phyloP scores from a whole-genome alignment of 305 asterid species.

The Fraxinus latifolia region DNA sequence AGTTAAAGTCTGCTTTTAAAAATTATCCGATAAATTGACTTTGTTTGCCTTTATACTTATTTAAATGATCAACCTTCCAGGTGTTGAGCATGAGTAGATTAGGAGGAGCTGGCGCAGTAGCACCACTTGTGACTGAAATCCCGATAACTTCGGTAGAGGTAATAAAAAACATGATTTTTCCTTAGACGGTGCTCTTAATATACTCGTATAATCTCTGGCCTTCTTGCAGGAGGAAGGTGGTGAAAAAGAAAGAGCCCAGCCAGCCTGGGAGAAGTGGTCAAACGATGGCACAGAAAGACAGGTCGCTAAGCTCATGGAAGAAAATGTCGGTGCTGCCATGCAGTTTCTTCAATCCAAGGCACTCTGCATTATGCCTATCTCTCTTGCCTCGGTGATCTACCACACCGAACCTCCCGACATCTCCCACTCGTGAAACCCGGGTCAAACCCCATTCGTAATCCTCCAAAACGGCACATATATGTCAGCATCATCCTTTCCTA shows the following conservation, averaged over 20 bases:
- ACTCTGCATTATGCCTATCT: constrained; percentile 53
- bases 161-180: constrained; percentile 18
- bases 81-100: constrained; percentile 98
- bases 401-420: constrained; percentile 49
- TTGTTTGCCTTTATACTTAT: constrained; percentile 8
- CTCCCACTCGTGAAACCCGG: constrained; percentile 41
- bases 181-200: not conserved
- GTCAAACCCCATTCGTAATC: constrained; percentile 24
- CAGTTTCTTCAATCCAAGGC: constrained; percentile 57
- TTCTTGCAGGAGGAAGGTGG: constrained; percentile 43
- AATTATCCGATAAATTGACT: constrained; percentile 12
- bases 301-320: constrained; percentile 60
- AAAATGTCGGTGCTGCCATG: constrained; percentile 57
- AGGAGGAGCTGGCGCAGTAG: constrained; percentile 97
- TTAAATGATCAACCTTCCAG: constrained; percentile 39
- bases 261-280: constrained; percentile 62
- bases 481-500: constrained; percentile 20
- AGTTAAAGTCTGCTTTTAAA: constrained; percentile 6
- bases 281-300: constrained; percentile 55
- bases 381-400: constrained; percentile 48
- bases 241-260: constrained; percentile 50
- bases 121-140: constrained; percentile 90
- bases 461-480: constrained; percentile 26
- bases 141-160: constrained; percentile 83
- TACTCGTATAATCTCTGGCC: not conserved